Evolutionary conservation across 768 basidiomycete genomes (phyloP), one percentile per base, ranked within the genome.

Genomic region (Phallus indusiatus): DNA sequence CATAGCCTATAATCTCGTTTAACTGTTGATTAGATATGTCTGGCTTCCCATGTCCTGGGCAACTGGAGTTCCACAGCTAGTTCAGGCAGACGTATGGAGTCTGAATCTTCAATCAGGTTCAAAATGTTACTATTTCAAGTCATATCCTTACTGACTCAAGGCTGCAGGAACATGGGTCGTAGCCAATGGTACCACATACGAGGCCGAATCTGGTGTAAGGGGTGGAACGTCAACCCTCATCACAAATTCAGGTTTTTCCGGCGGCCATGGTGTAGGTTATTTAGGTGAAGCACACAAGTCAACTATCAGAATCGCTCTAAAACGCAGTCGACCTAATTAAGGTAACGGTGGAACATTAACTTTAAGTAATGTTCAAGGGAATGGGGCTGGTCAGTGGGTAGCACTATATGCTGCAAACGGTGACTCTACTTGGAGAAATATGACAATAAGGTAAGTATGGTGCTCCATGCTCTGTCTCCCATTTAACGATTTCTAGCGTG

Each of bases 31-130:
- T 34, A 61, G 60, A 52, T 84, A 84, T 68, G 78, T 83, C 52
- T 85, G 82, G 83, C 77, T 78, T 60, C 83, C 83, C 6, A 67
- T 85, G 56, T 74, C 74, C 47, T 84, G 80, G 78, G 73, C 74
- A 6, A 72, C 74, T n/a, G 80, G 82, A 8, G 62, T 66, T n/a
- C 82, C 83, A 21, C 73, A 78, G 65, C 74, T 84, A 21, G 74
- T 82, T 10, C 68, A 73, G 47, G 76, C 80, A 14, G 83, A 83
- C 64, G 76, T 83, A 2, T 84, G 82, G 81, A 80, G 69, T 53
- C 61, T 83, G 50, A 72, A 83, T 64, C 54, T 82, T 6, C 65
- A 68, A 17, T 74, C 79, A 8, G 81, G 74, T 71, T 28, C 9
- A 9, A 35, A 5, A 37, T 18, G 21, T 5, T 47, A 18, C 0